Evolutionary conservation across 2,329 filamentous ascomycete genomes (phyloP), one percentile per base, ranked within the genome.

Genomic region (Grosmannia penicillata): DNA sequence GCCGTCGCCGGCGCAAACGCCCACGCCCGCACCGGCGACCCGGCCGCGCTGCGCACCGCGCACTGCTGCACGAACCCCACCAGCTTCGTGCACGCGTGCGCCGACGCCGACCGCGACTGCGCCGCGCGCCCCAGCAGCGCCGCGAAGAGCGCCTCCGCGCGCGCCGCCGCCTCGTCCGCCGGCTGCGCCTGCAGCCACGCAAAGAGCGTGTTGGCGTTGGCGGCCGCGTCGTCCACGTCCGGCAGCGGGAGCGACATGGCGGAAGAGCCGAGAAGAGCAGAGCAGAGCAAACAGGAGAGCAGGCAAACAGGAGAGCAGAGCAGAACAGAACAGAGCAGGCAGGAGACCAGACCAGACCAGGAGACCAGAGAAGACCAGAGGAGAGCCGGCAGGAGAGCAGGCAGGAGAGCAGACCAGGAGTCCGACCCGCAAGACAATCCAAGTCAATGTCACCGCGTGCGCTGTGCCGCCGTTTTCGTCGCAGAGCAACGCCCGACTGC

Each of bases 11-110:
- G 53, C 10, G 64, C 65, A 43, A 72, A 75, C 2, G 68, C 68
- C 61, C 72, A 72, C 9, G 49, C 45, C 33, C 52, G 57, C 24
- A 77, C 49, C 4, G 47, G 40, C 21, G 55, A 14, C 9, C 19
- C 63, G 61, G 13, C 50, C 45, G 4, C n/a, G 1, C 73, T 72
- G 46, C 64, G 70, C 45, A 17, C 27, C 11, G 63, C 65, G 37
- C 69, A 70, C 43, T 72, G 66, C 49, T 77, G 72, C 42, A 78
- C 63, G 45, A 78, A 76, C 24, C 72, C 69, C 45, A 72, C 77
- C 17, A 78, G 63, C 50, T 69, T 72, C 44, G 70, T 62, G 41
- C 68, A 77, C 13, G 70, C 65, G 48, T 73, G 67, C 11, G 70
- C 70, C 5, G 69, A 75, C 21, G 62, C 59, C 38, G 68, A 65